Evolutionary conservation across 495 filamentous ascomycete species (phyloP).

Genomic region (Aspergillus campestris): DNA sequence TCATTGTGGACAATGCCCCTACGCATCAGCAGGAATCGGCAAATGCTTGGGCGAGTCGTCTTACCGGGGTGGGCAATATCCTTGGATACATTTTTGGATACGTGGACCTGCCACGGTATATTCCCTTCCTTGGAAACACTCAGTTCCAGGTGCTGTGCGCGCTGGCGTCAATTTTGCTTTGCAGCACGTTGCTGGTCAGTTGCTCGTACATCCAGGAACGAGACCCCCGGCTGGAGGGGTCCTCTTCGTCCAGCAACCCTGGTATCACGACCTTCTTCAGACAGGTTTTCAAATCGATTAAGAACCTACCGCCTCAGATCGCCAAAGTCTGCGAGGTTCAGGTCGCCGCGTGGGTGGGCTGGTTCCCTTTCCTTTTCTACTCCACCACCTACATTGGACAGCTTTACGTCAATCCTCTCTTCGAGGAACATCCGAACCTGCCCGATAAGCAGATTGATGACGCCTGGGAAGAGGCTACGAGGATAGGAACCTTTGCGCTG

Average conservation of each 20-base stretch:
- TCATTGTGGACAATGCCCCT: slow-evolving; percentile 84
- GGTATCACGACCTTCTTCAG: slow-evolving; percentile 74
- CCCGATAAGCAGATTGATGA: slow-evolving; percentile 62
- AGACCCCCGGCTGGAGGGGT: slow-evolving; percentile 65
- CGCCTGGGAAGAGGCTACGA: slow-evolving; percentile 73
- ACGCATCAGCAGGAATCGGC: slow-evolving; percentile 83
- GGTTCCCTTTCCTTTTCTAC: slow-evolving; percentile 94
- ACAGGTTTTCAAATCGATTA: slow-evolving; percentile 66
- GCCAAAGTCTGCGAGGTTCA: slow-evolving; percentile 77
- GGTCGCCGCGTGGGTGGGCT: slow-evolving; percentile 86
- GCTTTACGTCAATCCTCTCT: slow-evolving; percentile 74
- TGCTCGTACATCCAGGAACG: slow-evolving; percentile 61
- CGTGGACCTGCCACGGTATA: slow-evolving; percentile 57
- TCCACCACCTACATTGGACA: slow-evolving; percentile 87
- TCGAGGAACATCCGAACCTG: slow-evolving; percentile 67
- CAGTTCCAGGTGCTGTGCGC: slow-evolving; percentile 87
- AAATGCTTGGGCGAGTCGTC: slow-evolving; percentile 78
- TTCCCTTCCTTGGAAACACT: slow-evolving; percentile 71
- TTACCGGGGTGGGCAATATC: slow-evolving; percentile 79
- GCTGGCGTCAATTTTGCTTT: slow-evolving; percentile 65
- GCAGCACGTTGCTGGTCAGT: slow-evolving; percentile 56
- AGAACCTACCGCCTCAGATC: slow-evolving; percentile 68
- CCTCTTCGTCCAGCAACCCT: slow-evolving; percentile 43
- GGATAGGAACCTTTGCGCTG: slow-evolving; percentile 73
- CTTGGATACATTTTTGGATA: slow-evolving; percentile 78